Base-by-base conservation (phyloP, 2,329 filamentous ascomycete genomes). In the Teratosphaeria gauchensis region DNA sequence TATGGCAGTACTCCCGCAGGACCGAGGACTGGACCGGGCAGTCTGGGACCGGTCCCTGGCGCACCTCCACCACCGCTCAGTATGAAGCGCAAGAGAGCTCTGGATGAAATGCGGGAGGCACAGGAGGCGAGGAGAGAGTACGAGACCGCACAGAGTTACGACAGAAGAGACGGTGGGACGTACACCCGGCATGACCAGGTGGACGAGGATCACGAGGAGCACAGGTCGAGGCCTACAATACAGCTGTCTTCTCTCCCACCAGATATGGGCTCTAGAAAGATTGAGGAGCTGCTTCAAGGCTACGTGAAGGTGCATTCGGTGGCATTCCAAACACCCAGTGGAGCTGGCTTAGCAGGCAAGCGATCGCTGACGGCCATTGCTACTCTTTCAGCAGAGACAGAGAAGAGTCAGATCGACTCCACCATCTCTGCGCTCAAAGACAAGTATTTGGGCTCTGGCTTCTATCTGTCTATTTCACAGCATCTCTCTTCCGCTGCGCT, bases 371-470 rank as follows among this genome's bases (percentile, higher is more conserved):
- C 89, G 16, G 90, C 90, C 4, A 90, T 96, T 65, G 87, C 94
- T 53, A 91, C 88, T 0, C 75, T 96, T 32, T 85, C 88, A 1
- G 85, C 88, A 59, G 89, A 94, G 63, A 94, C 90, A 0, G 84
- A 90, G 0, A 88, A 87, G 0, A 88, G 86, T 28, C 89, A 95
- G 58, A 92, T 96, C 57, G 91, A 96, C 68, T 80, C 84, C 3
- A 83, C 86, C 0, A 89, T 95, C 56, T 92, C 85, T 69, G 76
- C 82, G 3, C 76, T 96, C 33, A 89, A 95, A 69, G 91, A 94
- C 63, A 84, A 82, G 64, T 96, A 96, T 70, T 77, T 96, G 16
- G 92, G 92, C 16, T 90, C 84, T 70, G 92, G 92, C 4, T 90
- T 87, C 75, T 87, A 92, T 72, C 78, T 96, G 1, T 87, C 84